These are phyloP conservation scores for Candida freyschussii DNA, from an alignment of 1,139 yeast species.

Conservation along the genomic window DNA sequence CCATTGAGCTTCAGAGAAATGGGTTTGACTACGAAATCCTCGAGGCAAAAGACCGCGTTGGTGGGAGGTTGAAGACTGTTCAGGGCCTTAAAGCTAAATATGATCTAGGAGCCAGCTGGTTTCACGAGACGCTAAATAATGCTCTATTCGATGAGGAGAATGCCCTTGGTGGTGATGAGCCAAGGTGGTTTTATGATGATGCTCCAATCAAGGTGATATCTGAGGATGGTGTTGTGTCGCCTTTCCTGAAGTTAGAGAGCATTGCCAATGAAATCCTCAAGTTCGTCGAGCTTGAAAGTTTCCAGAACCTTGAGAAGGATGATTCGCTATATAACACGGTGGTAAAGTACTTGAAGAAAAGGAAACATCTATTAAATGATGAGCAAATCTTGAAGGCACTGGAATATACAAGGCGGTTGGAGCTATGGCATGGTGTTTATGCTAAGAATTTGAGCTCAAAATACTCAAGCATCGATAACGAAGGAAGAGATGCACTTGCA, in stretches of 20 bases:
- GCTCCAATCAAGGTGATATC: conserved; percentile 31
- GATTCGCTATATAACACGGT: conserved; percentile 50
- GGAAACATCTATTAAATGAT: conserved; percentile 42
- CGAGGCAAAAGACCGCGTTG: conserved; percentile 56
- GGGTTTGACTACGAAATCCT: conserved; percentile 44
- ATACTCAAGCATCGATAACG: conserved; percentile 58
- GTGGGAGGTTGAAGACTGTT: conserved; percentile 52
- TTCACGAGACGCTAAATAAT: conserved; percentile 74
- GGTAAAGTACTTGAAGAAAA: conserved; percentile 41
- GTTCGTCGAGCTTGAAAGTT: conserved; percentile 51
- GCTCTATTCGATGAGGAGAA: conserved; percentile 53
- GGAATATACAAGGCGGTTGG: conserved; percentile 51
- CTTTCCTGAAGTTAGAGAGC: conserved; percentile 34
- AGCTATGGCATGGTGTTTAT: conserved; percentile 75
- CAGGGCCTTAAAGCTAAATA: conserved; percentile 35
- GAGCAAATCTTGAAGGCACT: conserved; percentile 49
- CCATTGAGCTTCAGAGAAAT: conserved; percentile 46
- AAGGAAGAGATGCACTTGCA: conserved; percentile 71
- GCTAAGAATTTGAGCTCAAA: conserved; percentile 66
- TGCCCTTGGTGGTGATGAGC: conserved; percentile 11
- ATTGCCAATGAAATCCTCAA: conserved; percentile 56
- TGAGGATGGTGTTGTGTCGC: conserved; percentile 30
- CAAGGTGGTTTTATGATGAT: conserved; percentile 37
- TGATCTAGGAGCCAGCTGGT: conserved; percentile 89
- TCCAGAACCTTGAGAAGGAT: conserved; percentile 40